Percentiles rank a stretch among this genome's conserved stretches.
phyloP scores from a whole-genome alignment of 495 filamentous ascomycete species.

The Neurospora sp. region DNA sequence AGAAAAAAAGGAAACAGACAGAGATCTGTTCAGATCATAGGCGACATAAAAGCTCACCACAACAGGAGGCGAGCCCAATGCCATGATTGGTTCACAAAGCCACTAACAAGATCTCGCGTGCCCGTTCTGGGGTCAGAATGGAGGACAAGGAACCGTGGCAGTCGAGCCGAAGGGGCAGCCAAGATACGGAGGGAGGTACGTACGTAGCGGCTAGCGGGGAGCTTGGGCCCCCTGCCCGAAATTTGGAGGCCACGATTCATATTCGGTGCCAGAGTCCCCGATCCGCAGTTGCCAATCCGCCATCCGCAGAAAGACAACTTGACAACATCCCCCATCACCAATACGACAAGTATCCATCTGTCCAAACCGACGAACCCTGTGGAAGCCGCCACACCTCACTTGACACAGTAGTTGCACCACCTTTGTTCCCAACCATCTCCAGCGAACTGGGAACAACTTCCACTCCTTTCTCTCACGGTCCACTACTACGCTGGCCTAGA shows the following conservation, averaged over 20 bases:
- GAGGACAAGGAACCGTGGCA: not conserved
- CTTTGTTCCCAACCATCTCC: not conserved
- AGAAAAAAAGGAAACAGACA: not conserved
- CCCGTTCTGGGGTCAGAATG: not conserved
- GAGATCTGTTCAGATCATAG: not conserved
- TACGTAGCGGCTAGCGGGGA: constrained; percentile 2
- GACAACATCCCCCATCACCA: not conserved
- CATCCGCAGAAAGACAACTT: constrained; percentile 1
- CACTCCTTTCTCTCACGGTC: not conserved
- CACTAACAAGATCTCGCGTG: not conserved
- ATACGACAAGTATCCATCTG: not conserved
- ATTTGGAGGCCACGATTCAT: constrained; percentile 33
- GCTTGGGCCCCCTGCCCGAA: constrained; percentile 18
- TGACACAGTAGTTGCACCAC: not conserved
- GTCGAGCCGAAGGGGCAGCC: not conserved
- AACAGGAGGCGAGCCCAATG: not conserved
- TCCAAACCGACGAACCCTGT: constrained; percentile 1
- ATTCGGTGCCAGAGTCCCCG: constrained; percentile 1
- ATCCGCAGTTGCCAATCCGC: not conserved
- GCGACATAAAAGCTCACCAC: not conserved
- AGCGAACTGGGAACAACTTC: not conserved
- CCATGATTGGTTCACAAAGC: not conserved
- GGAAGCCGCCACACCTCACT: constrained; percentile 25
- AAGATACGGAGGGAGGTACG: not conserved
- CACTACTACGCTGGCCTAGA: not conserved